These are phyloP conservation scores for Trametes cinnabarina DNA, from an alignment of 768 basidiomycete genomes.

Conservation along the genomic window DNA sequence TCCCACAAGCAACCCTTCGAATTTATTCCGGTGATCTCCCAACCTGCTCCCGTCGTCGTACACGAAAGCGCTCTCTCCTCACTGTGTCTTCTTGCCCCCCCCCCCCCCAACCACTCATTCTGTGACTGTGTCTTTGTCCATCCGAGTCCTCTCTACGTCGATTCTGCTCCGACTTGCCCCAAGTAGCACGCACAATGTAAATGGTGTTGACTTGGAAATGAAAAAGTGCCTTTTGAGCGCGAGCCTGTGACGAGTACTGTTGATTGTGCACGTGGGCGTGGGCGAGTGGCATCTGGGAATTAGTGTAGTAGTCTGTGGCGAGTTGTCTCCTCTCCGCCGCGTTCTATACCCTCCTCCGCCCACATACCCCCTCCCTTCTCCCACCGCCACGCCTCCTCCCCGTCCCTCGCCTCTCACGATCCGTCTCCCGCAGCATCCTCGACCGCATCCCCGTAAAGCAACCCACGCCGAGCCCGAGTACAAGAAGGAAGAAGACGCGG, in stretches of 20 bases:
- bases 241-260: too few species aligned
- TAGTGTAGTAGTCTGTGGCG: too few species aligned
- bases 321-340: neutral
- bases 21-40: slow-evolving; percentile 9
- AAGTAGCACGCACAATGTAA: slow-evolving; percentile 19
- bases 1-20: neutral
- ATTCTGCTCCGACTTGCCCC: neutral
- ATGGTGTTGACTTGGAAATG: slow-evolving; percentile 11
- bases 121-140: neutral
- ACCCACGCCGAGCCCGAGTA: neutral
- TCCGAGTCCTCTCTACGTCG: neutral
- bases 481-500: neutral
- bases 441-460: neutral
- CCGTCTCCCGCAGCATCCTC: neutral
- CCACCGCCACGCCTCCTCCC: neutral
- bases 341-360: neutral
- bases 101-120: neutral
- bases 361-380: neutral
- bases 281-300: neutral
- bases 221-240: neutral
- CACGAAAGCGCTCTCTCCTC: neutral
- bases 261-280: too few species aligned
- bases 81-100: neutral
- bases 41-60: neutral
- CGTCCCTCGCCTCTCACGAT: neutral